Percentiles rank a stretch among this genome's conserved stretches.
Conservation (phyloP, 2,329 filamentous ascomycete species). For the Pseudocercospora pini-densiflorae region DNA sequence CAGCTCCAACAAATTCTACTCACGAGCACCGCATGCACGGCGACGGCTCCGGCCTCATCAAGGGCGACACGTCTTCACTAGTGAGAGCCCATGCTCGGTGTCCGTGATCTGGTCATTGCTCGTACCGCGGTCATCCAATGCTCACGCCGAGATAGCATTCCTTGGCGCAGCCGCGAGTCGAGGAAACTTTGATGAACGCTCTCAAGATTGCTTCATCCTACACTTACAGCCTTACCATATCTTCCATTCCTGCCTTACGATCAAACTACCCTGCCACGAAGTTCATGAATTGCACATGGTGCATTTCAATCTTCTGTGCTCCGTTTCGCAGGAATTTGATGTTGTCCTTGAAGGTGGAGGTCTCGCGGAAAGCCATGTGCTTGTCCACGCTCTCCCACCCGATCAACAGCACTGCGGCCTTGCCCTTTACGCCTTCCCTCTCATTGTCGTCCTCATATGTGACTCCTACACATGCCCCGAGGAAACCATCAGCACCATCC, state of each 20-base stretch:
- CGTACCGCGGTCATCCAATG: background rate
- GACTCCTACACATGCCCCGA: slow-evolving; percentile 29
- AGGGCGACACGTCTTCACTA: background rate
- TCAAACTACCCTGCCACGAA: slow-evolving; percentile 20
- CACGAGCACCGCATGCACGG: too few species aligned
- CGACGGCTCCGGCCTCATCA: background rate
- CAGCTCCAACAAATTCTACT: background rate
- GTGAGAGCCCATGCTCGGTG: background rate
- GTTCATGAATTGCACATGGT: slow-evolving; percentile 49
- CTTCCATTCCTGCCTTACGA: background rate
- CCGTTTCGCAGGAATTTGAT: slow-evolving; percentile 50
- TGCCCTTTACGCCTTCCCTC: slow-evolving; percentile 44
- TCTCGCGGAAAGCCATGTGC: slow-evolving; percentile 54
- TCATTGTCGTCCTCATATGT: slow-evolving; percentile 36
- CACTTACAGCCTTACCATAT: background rate
- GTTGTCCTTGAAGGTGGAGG: slow-evolving; percentile 49
- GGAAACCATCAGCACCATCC: slow-evolving; percentile 34
- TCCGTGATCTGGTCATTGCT: background rate
- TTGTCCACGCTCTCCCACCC: slow-evolving; percentile 58
- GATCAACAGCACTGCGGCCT: slow-evolving; percentile 49
- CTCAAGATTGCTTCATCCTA: background rate
- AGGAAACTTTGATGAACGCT: background rate
- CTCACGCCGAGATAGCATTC: background rate
- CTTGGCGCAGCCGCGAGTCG: slow-evolving; percentile 1
- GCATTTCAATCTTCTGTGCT: slow-evolving; percentile 50